Evolutionary conservation across 2,329 filamentous ascomycete species (phyloP).

Genomic region (Hymenoscyphus scutula): DNA sequence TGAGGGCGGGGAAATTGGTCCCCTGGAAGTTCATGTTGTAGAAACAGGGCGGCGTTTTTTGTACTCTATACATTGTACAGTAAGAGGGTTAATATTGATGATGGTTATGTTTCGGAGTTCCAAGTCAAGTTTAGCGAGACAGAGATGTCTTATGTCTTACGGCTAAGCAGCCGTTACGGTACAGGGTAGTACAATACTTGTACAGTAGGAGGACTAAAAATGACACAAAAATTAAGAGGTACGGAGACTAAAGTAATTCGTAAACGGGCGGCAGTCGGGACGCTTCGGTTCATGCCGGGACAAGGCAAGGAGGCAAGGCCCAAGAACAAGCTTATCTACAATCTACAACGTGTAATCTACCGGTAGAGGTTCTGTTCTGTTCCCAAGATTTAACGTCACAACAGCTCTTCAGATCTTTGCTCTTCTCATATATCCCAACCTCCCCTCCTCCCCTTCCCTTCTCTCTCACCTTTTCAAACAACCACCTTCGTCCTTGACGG

Average conservation of each 20-base stretch:
- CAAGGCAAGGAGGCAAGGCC: too few species aligned
- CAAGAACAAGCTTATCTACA: neutral
- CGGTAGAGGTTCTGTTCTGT: constrained; percentile 1
- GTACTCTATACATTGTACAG: too few species aligned
- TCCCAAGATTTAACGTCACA: neutral
- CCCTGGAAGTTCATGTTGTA: neutral
- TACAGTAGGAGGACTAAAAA: too few species aligned
- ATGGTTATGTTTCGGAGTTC: neutral
- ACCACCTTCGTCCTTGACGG: neutral
- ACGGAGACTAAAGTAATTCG: neutral
- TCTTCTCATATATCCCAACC: neutral
- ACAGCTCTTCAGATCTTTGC: neutral
- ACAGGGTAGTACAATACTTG: too few species aligned
- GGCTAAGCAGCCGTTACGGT: neutral
- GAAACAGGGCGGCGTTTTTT: neutral
- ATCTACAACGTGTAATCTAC: neutral
- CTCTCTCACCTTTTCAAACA: too few species aligned
- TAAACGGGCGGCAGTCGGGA: neutral
- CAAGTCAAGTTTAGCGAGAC: neutral
- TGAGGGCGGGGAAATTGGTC: neutral
- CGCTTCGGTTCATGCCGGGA: too few species aligned
- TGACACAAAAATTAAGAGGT: too few species aligned
- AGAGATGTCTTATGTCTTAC: neutral
- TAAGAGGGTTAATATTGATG: neutral
- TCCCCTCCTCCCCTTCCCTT: neutral